Evolutionary conservation across 2,329 filamentous ascomycete genomes (phyloP), one percentile per base, ranked within the genome.

Genomic region (Capronia americana): DNA sequence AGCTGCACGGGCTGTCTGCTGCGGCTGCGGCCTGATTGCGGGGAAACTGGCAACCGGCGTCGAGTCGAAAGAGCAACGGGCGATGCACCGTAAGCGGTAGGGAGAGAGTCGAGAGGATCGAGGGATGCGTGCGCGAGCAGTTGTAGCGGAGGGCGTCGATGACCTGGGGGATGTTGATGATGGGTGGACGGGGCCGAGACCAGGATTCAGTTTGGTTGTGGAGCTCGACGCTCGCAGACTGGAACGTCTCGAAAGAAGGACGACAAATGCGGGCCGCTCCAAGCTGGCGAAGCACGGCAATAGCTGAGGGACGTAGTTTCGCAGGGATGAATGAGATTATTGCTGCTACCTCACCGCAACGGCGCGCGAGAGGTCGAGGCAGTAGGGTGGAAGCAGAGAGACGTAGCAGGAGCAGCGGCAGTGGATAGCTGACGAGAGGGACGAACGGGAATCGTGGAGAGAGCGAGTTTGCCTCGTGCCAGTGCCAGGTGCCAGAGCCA

Each of bases 371-470:
- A 61, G 50, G 60, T 41, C 17, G 20, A 30, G 28, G 28, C n/a
- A 28, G 53, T 32, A 11, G 26, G 48, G 54, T 55, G 24, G 53
- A 56, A 58, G 50, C 61, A 56, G 58, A 59, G 53, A 58, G 58
- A 61, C 38, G 56, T 44, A 44, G 38, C 48, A 50, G 48, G 24
- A 48, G 57, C 41, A 57, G 44, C 51, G 24, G 28, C 56, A 61
- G 50, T 68, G 53, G 66, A 65, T 63, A 68, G 63, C 66, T 68
- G 66, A 65, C 63, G 58, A 60, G 66, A 68, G 59, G 61, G 24
- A 30, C 28, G 58, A 61, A 51, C 32, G 48, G 58, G 28, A 51
- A 65, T 68, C 66, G 66, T 63, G 66, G 66, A 68, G 66, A 60
- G 59, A 44, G 51, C 23, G 48, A 44, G 53, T 32, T 20, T 55